Base-by-base conservation (phyloP, 352 stramenopile species). In the Phytophthora multivora region DNA sequence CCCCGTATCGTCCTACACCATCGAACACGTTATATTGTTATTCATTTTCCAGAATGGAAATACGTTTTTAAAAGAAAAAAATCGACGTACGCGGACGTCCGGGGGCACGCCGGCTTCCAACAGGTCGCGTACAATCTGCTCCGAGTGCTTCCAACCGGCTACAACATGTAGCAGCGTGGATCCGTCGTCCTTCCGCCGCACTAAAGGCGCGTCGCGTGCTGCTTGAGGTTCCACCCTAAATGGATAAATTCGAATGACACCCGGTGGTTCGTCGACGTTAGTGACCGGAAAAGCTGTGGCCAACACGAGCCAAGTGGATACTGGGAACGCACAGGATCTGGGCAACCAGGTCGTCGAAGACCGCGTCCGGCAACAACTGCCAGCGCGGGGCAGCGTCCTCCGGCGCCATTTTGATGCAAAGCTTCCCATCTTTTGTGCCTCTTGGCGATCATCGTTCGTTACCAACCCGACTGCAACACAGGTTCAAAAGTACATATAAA, bases 161-260 rank as follows among this genome's bases (percentile, higher is more conserved):
- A 90, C 61, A 15, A 88, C 74, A 40, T 90, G 76, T 49, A 87
- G 57, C 48, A 88, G 61, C 61, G 78, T 87, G 8, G 71, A 86
- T 8, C 74, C 76, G 49, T 88, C 78, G 18, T 67, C 65, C 48
- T 43, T 43, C 5, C 59, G 59, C 1, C 51, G 51, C 35, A 62
- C 43, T 43, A 66, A 48, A 31, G 57, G 57, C 5, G 57, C 49
- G 10, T 74, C 66, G 19, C 79, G 52, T n/a, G 67, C 73, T 3
- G 52, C 30, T 38, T 77, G 49, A 6, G 77, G 64, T 21, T 83
- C 71, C 53, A 86, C 65, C 16, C 75, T 87, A 48, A 33, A 7
- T 52, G 47, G 47, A 25, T 55, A 48, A 42, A 43, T 53, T n/a
- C n/a, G 49, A 64, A 69, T 31, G 54, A 58, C 2, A 60, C 41